Evolutionary conservation across 73 alveolate species (phyloP), one percentile per base, ranked within the genome.

Genomic region (Blepharisma japonicum): DNA sequence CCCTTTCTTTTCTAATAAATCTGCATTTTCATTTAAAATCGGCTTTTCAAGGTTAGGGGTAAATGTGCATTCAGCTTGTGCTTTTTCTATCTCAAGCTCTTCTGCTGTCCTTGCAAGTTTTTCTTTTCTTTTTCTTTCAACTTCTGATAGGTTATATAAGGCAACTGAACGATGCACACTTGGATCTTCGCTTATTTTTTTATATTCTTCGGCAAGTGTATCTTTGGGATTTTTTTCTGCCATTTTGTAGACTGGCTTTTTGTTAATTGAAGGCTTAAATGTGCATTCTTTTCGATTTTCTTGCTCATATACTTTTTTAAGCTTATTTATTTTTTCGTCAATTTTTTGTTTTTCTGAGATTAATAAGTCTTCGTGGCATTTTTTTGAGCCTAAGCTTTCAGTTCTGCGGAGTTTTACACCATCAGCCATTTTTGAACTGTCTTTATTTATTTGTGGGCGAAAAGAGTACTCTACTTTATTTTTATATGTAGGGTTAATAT

Each of bases 41-140:
- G 23, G n/a, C 47, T 25, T 61, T 61, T 61, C 74, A 20, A 61
- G 74, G 0, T 25, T 61, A 14, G 74, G 74, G 5, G 74, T 25
- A 25, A 61, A 61, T 18, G 74, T 61, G 74, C 74, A 61, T 61
- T 61, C 74, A 0, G 74, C 39, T 20, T 14, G 46, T 1, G 14
- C 47, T 25, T 61, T 61, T 25, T 61, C 74, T 18, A 20, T n/a
- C 46, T 25, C 74, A 20, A 61, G 47, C 47, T 61, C 74, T 14
- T 61, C 47, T 18, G 23, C 47, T 1, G 39, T 25, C 5, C 23
- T 61, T 25, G 47, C 14, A 8, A 20, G 14, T 32, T 32, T 32
- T 61, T 61, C 50, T 20, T n/a, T 25, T 61, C 23, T 61, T 25
- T 25, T 61, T 25, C 23, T 39, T 18, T 18, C 23, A 39, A 61